Base-by-base conservation (phyloP, 2,329 filamentous ascomycete genomes). In the Talaromyces sp. region DNA sequence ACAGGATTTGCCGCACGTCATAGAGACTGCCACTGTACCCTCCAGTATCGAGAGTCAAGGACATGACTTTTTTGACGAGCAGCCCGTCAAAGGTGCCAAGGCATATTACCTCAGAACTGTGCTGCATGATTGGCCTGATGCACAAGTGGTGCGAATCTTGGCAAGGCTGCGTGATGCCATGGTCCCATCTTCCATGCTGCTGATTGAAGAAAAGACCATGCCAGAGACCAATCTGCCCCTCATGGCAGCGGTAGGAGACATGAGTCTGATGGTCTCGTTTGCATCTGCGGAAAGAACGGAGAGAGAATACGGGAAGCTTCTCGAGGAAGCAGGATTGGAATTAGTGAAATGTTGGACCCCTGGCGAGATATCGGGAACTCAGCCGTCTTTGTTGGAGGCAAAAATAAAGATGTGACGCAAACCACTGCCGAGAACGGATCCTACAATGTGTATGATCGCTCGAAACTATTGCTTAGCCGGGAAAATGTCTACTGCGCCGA, bases 91-190 rank as follows among this genome's bases (percentile, higher is more conserved):
- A 19, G 65, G 65, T 8, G 69, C 70, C 1, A 65, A 61, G 32
- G 63, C 63, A 31, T 72, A 71, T 43, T 70, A 67, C 54, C 60
- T 71, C 60, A 61, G 66, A 8, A 65, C 62, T n/a, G 65, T 72
- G 2, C 48, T 71, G 11, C 69, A 72, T 56, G 66, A 72, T 53
- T 70, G 66, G 62, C 66, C 69, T 1, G 68, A 71, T 35, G 64
- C 63, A 29, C 62, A 67, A 38, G 64, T 63, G 10, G 52, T 61
- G 21, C 14, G 64, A 10, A 66, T 62, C 21, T 61, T 70, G 7
- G 29, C 43, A 3, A 58, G 61, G 8, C 59, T 70, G 17, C 57
- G 58, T 2, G 62, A 63, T 2, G 68, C 64, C 10, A 71, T 71
- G 70, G 56, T 57, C 1, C 24, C 60, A 6, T 68, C 67, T 29